phyloP scores from a whole-genome alignment of 2,329 filamentous ascomycete genomes.

The Rhinocladiella mackenziei region DNA sequence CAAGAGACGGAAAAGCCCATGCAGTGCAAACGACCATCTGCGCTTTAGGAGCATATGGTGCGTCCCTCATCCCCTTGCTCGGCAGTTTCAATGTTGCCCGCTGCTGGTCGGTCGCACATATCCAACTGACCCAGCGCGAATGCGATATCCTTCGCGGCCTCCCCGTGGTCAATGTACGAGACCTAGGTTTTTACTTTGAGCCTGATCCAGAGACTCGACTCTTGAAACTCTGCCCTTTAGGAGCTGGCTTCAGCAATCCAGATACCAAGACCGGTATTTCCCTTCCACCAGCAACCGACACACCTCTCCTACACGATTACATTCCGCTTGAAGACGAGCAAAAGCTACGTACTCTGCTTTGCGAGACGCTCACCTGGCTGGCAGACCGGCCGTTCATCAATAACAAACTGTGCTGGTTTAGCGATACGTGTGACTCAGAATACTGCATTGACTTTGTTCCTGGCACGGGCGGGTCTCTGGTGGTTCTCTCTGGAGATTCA shows the following conservation, averaged over 20 bases:
- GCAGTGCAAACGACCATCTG: conserved; percentile 44
- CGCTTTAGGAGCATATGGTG: conserved; percentile 50
- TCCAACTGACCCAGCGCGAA: conserved; percentile 55
- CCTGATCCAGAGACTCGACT: conserved; percentile 56
- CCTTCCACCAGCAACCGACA: conserved; percentile 40
- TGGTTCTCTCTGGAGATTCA: conserved; percentile 56
- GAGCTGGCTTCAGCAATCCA: conserved; percentile 54
- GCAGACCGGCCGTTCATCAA: conserved; percentile 55
- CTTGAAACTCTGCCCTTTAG: conserved; percentile 59
- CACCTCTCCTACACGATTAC: conserved; percentile 37
- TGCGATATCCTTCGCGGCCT: conserved; percentile 53
- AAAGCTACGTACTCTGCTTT: conserved; percentile 49
- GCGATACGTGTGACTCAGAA: conserved; percentile 58
- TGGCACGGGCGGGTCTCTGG: conserved; percentile 42
- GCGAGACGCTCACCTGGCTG: conserved; percentile 51
- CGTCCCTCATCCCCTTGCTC: conserved; percentile 48
- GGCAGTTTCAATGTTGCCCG: conserved; percentile 53
- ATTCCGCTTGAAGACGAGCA: conserved; percentile 53
- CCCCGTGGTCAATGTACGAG: conserved; percentile 58
- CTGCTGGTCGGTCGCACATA: conserved; percentile 58
- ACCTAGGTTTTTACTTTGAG: conserved; percentile 64
- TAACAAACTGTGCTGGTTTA: conserved; percentile 60
- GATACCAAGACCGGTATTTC: conserved; percentile 43
- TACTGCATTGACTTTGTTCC: conserved; percentile 60
- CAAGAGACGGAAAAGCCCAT: conserved; percentile 35